These are phyloP conservation scores for Diaporthe amygdali DNA, from an alignment of 2,329 filamentous ascomycete species.

Conservation along the genomic window DNA sequence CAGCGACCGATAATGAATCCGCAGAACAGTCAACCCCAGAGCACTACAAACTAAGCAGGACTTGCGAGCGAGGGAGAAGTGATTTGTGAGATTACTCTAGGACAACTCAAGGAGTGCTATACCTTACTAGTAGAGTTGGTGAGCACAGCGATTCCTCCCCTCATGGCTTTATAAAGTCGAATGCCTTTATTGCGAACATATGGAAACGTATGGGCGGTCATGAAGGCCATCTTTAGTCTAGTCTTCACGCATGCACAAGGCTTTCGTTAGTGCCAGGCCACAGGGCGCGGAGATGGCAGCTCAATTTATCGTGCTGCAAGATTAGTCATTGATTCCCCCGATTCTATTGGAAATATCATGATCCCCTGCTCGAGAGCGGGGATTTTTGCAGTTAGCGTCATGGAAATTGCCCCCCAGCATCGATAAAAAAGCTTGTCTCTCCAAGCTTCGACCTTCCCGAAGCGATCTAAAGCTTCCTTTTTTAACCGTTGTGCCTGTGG, in stretches of 20 bases:
- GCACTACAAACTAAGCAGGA: no score
- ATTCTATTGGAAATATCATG: background rate
- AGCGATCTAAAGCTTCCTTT: background rate
- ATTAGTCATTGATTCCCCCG: background rate
- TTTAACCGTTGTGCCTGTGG: background rate
- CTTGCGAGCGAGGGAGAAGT: no score
- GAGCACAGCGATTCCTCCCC: no score
- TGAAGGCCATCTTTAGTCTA: background rate
- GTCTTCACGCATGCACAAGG: background rate
- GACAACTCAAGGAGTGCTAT: no score
- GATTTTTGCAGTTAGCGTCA: no score
- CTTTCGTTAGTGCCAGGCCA: background rate
- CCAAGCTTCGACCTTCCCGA: background rate
- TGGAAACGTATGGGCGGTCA: background rate
- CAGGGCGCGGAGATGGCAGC: background rate
- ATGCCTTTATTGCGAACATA: background rate
- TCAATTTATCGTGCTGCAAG: background rate
- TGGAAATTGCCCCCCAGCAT: background rate
- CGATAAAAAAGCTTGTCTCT: background rate
- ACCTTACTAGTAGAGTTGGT: no score
- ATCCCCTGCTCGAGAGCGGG: background rate
- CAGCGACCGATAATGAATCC: no score
- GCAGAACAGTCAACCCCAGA: no score
- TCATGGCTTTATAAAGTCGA: no score
- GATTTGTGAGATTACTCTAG: no score